A percentile compares a stretch with the other conserved stretches of the same genome.
phyloP scores from a whole-genome alignment of 352 stramenopile genomes.

The Globisporangium solare region DNA sequence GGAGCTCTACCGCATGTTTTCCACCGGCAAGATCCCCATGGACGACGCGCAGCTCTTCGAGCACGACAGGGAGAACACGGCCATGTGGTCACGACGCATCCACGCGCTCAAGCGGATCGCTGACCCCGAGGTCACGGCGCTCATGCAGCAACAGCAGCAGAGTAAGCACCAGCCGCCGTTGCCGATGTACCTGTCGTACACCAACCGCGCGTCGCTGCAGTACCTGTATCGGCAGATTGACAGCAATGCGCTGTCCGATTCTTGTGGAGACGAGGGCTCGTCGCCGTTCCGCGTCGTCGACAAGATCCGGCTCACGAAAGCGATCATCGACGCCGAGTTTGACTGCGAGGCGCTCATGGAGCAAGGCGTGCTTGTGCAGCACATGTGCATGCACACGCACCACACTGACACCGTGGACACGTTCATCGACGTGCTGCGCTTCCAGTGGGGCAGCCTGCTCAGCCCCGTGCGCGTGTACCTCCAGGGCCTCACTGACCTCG shows the following conservation, averaged over 20 bases:
- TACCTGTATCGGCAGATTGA: conserved; percentile 76
- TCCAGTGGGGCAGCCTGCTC: conserved; percentile 42
- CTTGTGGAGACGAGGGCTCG: conserved; percentile 9
- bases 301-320: conserved; percentile 75
- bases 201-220: conserved; percentile 38
- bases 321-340: conserved; percentile 64
- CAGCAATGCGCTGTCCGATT: conserved; percentile 14
- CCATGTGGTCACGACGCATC: conserved; percentile 68
- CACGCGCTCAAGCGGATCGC: conserved; percentile 40
- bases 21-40: conserved; percentile 48
- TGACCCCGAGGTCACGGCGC: conserved; percentile 21
- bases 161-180: not conserved
- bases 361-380: conserved; percentile 38
- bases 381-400: conserved; percentile 56
- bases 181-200: conserved; percentile 42
- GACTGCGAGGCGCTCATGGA: conserved; percentile 64
- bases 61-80: conserved; percentile 31
- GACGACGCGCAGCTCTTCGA: conserved; percentile 67
- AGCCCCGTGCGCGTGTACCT: conserved; percentile 22
- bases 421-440: conserved; percentile 51
- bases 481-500: conserved; percentile 9
- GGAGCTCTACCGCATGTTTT: conserved; percentile 67
- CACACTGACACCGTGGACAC: conserved; percentile 60
- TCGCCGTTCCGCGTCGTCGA: conserved; percentile 71
- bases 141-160: conserved; percentile 8